Conservation (phyloP, 768 basidiomycete genomes). For the Lactarius indigo region DNA sequence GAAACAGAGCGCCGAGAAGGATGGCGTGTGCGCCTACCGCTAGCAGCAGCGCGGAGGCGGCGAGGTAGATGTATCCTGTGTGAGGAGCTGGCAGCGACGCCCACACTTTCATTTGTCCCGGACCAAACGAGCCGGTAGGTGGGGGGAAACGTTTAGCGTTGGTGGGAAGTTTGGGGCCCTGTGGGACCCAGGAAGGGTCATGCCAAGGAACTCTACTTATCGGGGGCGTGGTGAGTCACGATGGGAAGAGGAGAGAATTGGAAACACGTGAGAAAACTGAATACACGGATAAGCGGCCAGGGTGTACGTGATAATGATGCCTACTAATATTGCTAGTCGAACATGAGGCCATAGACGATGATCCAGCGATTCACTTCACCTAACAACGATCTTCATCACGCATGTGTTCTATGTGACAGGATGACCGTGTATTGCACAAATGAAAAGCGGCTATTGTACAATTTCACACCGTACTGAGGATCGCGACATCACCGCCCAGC, state of each 20-base stretch:
- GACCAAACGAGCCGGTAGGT: not conserved
- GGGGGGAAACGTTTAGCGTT: not conserved
- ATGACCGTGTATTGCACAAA: conserved; percentile 16
- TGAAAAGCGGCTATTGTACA: conserved; percentile 18
- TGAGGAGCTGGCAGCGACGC: conserved; percentile 8
- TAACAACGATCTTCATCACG: not conserved
- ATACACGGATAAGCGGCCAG: not conserved
- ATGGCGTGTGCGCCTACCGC: conserved; percentile 15
- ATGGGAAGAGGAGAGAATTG: not conserved
- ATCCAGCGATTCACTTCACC: conserved; percentile 2
- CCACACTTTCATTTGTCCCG: not conserved
- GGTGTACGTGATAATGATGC: not conserved
- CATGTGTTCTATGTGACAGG: conserved; percentile 2
- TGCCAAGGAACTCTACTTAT: no score
- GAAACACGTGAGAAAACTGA: not conserved
- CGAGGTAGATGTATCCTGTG: conserved; percentile 17
- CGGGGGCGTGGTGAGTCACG: not conserved
- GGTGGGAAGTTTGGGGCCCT: not conserved
- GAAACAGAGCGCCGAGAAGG: conserved; percentile 20
- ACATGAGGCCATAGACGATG: conserved; percentile 14
- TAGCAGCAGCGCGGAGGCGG: conserved; percentile 16
- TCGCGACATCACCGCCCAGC: conserved; percentile 16
- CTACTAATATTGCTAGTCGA: not conserved
- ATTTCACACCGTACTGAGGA: conserved; percentile 8
- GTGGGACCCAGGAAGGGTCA: not conserved